Percentiles rank a stretch among this genome's conserved stretches.
phyloP scores from a whole-genome alignment of 768 basidiomycete species.

The Lentinula sp. region DNA sequence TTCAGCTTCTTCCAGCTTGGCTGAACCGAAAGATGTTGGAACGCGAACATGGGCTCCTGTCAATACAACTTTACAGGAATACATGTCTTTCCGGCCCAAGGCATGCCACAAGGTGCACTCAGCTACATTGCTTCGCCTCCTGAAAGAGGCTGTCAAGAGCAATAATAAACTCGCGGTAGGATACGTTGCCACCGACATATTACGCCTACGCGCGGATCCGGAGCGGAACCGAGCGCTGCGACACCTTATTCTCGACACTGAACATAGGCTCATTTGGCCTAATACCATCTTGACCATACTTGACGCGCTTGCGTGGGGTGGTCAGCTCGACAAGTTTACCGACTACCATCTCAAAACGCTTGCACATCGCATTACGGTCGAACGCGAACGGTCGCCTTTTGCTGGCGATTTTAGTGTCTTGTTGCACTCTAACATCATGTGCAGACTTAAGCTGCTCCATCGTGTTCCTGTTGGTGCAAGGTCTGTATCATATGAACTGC shows the following conservation, averaged over 20 bases:
- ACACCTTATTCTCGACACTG: background rate
- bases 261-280: background rate
- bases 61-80: background rate
- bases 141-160: background rate
- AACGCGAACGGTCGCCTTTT: background rate
- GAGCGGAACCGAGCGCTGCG: background rate
- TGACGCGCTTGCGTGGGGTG: background rate
- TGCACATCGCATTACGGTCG: background rate
- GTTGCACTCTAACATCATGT: background rate
- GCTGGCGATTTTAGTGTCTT: background rate
- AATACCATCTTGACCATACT: slow-evolving; percentile 9
- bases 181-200: background rate
- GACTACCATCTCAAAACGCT: background rate
- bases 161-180: background rate
- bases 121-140: background rate
- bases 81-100: background rate
- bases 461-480: slow-evolving; percentile 1
- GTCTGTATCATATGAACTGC: slow-evolving; percentile 31
- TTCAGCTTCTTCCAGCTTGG: background rate
- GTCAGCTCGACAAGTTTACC: background rate
- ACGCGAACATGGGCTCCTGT: background rate
- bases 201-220: background rate
- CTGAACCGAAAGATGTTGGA: background rate
- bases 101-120: background rate
- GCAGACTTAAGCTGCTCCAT: background rate